Evolutionary conservation across 176 grass and related monocot species (phyloP), one percentile per base, ranked within the genome.

Genomic region (Phoenix roebelenii): DNA sequence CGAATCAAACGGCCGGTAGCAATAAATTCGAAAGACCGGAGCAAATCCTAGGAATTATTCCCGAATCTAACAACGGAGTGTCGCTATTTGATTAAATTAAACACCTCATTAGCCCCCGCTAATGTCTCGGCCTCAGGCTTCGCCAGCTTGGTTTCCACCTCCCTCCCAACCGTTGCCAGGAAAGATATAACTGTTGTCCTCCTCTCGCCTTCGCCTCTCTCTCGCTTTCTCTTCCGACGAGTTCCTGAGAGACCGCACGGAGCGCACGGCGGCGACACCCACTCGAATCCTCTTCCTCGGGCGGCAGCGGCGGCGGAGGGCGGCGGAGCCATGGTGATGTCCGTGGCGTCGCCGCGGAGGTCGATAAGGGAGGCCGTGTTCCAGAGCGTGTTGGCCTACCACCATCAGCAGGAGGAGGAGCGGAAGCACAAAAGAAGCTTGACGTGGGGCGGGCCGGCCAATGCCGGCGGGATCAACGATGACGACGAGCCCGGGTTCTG

Each of bases 341-440:
- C 91, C 50, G 82, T 87, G 79, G 59, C 77, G 48, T 76, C 79
- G 75, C 63, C 76, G 67, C 79, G 80, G 58, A 73, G 86, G 65
- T 85, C 87, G 52, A 85, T 90, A 53, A 75, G 87, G 77, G 86
- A 96, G 69, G 68, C 85, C 54, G 83, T 96, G 58, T 49, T 87
- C 22, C 80, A 96, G 80, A 90, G 74, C 74, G 87, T 96, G 57
- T 80, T 80, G 23, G 72, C 81, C 16, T 85, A 96, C 35, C 72
- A 90, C 0, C 86, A 20, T 20, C 20, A 96, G 70, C 83, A 95
- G 76, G 66, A 71, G 65, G 50, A 68, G 67, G 51, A 71, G 64
- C 68, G 71, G 50, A 82, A 49, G 78, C 73, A 85, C 52, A 87
- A 83, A 53, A 71, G 60, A 74, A 87, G 81, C 80, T 74, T 79